A percentile compares a stretch with the other conserved stretches of the same genome.
Evolutionary conservation across 192 early-diverging fungal genomes (phyloP).

Genomic region (Coemansia sp.): DNA sequence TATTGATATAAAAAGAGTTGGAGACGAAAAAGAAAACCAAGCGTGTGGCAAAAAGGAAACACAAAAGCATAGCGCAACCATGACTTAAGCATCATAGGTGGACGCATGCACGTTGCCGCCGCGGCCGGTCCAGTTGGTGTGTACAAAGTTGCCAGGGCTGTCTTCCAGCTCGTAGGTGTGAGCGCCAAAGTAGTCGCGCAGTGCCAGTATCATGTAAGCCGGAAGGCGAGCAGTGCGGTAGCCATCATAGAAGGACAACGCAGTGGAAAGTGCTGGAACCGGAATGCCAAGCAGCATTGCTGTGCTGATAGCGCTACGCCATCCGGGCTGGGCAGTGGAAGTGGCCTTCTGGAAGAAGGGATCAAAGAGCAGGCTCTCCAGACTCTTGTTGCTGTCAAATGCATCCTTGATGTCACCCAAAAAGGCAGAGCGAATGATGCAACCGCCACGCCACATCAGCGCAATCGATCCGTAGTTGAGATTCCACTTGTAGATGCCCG

Average conservation of each 20-base stretch:
- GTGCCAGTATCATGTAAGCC: conserved; percentile 96
- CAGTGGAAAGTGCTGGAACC: conserved; percentile 84
- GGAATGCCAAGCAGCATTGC: conserved; percentile 84
- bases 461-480: conserved; percentile 98
- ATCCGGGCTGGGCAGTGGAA: conserved; percentile 77
- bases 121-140: conserved; percentile 99
- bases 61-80: neutral
- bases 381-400: conserved; percentile 80
- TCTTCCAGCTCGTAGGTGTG: conserved; percentile 90
- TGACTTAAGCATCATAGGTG: conserved; percentile 65
- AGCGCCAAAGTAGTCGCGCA: conserved; percentile 99
- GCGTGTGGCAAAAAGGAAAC: neutral
- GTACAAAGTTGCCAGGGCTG: conserved; percentile 72
- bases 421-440: conserved; percentile 97
- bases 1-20: neutral
- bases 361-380: conserved; percentile 92
- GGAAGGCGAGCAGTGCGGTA: conserved; percentile 87
- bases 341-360: conserved; percentile 96
- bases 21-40: neutral
- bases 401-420: conserved; percentile 96
- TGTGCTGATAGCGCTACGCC: conserved; percentile 84
- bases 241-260: conserved; percentile 96
- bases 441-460: conserved; percentile 99
- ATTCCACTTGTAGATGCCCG: conserved; percentile 89
- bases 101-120: conserved; percentile 77